Evolutionary conservation across 2,329 filamentous ascomycete genomes (phyloP).

Genomic region (Phyllosticta citriasiana): DNA sequence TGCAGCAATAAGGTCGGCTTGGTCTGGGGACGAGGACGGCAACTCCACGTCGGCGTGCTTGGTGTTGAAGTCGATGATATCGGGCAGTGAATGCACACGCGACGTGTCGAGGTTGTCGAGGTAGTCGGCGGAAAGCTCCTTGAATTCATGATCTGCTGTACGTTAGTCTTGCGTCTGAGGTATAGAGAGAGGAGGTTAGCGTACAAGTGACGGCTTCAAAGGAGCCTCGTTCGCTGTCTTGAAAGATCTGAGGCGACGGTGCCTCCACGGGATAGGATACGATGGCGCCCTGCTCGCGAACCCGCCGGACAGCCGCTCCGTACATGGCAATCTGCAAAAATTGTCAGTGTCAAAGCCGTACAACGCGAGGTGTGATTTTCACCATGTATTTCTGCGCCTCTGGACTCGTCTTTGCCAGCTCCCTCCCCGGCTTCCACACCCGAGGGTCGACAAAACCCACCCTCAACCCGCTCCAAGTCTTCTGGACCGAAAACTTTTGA

Average conservation of each 20-base stretch:
- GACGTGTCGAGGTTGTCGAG: conserved; percentile 23
- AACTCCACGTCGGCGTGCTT: conserved; percentile 26
- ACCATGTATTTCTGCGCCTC: conserved; percentile 30
- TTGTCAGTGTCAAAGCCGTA: neutral
- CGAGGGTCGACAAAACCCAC: conserved; percentile 27
- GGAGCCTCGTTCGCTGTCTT: conserved; percentile 21
- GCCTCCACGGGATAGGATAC: conserved; percentile 26
- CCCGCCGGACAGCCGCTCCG: conserved; percentile 23
- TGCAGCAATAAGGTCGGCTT: conserved; percentile 27
- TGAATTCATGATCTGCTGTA: conserved; percentile 24
- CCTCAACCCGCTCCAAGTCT: conserved; percentile 22
- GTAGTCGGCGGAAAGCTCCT: conserved; percentile 23
- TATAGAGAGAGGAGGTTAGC: conserved; percentile 8
- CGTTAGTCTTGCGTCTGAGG: neutral
- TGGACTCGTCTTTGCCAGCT: conserved; percentile 24
- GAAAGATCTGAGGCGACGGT: conserved; percentile 21
- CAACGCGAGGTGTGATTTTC: conserved; percentile 7
- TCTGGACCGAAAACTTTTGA: conserved; percentile 23
- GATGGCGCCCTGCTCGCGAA: conserved; percentile 27
- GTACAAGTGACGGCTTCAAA: conserved; percentile 28
- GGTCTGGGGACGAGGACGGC: conserved; percentile 21
- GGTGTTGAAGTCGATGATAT: conserved; percentile 29
- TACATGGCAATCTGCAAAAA: conserved; percentile 24
- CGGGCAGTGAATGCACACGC: conserved; percentile 26
- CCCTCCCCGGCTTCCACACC: conserved; percentile 26